Base-by-base conservation (phyloP, 768 basidiomycete species). In the Russula foetens region DNA sequence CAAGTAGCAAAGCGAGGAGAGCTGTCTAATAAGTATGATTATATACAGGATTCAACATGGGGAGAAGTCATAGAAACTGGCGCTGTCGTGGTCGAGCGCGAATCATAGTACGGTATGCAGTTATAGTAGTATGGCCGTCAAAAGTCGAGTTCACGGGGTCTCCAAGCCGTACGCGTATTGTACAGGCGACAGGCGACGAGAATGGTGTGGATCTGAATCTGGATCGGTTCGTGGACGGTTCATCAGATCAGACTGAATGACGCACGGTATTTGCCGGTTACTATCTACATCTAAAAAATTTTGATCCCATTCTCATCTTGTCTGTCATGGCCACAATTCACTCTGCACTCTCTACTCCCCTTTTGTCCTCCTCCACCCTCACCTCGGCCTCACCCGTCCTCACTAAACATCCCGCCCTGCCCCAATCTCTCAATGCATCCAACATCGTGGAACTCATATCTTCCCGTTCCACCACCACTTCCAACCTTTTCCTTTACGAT, bases 401-500 rank as follows among this genome's bases (percentile, higher is more conserved):
- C 60, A 73, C 72, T 14, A 60, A 67, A 33, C 46, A 56, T 24
- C 29, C 53, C 12, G 12, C 56, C 0, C 51, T 57, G n/a, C 59
- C 47, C 4, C 39, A 64, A n/a, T 54, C 70, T n/a, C 31, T 67
- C 15, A 77, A 81, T 4, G 82, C 87, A 19, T 88, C 86, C 19
- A 79, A 80, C 23, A 69, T 84, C 59, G 74, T 92, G 53, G 90
- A 93, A 74, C 82, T 78, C 61, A 72, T 90, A 41, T 77, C 88
- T 7, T 86, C 86, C 9, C 79, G 79, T 43, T 63, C 75, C 2
- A 70, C 73, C 8, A 70, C 77, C 28, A 88, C 80, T 71, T 88
- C 88, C 21, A 74, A 81, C 19, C 81, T 93, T 59, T 90, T 91
- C 70, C 71, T 91, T 45, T 93, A 90, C 68, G 91, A 93, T 67